phyloP scores from a whole-genome alignment of 208 protist species.

The Trypanosoma cruzi region DNA sequence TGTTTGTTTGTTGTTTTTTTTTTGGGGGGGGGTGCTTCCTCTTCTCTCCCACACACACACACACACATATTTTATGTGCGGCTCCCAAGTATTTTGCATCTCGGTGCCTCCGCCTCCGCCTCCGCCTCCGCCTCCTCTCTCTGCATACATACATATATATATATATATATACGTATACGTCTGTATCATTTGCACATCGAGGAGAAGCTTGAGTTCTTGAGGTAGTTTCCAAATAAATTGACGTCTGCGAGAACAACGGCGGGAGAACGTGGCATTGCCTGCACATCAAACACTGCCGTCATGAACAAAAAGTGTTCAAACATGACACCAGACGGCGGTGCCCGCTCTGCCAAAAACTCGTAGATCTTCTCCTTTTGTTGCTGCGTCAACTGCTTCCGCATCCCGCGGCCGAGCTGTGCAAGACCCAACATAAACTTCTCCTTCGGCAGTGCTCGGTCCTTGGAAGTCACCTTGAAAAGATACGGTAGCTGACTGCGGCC shows the following conservation, averaged over 20 bases:
- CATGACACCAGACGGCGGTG: conserved; percentile 38
- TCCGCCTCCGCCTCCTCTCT: background rate
- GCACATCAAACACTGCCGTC: conserved; percentile 72
- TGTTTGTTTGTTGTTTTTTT: conserved; percentile 1
- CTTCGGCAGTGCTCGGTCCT: conserved; percentile 54
- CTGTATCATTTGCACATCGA: conserved; percentile 29
- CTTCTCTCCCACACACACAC: background rate
- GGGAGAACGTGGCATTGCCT: conserved; percentile 26
- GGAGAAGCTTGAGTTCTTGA: conserved; percentile 70
- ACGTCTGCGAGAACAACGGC: conserved; percentile 45
- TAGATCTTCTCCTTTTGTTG: conserved; percentile 78
- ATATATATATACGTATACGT: conserved; percentile 3
- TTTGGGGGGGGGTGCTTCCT: background rate
- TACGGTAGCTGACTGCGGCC: conserved; percentile 68
- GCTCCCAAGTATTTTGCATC: no score
- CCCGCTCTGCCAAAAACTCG: conserved; percentile 57
- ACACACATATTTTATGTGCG: background rate
- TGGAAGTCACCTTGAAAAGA: conserved; percentile 64
- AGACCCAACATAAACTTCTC: conserved; percentile 76
- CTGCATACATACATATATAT: conserved; percentile 2
- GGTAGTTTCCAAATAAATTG: conserved; percentile 41
- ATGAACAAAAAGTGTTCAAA: conserved; percentile 75
- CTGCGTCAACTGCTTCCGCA: conserved; percentile 80
- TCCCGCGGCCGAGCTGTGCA: conserved; percentile 66
- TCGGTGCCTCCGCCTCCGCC: no score